Conservation (phyloP, 2,329 filamentous ascomycete genomes). For the Raffaelea arxii region DNA sequence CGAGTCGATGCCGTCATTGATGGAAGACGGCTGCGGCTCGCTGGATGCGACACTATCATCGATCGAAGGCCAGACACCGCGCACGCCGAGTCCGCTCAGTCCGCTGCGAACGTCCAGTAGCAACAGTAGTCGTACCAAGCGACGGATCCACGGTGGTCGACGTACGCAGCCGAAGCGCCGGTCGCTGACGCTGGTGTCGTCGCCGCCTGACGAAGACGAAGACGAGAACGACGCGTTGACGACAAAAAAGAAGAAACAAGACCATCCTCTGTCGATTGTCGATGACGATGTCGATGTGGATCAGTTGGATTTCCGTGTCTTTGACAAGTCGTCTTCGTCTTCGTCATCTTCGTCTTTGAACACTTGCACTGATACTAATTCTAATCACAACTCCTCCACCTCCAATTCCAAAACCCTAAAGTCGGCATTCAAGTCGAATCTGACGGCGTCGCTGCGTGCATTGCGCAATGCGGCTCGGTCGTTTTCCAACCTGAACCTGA, state of each 20-base stretch:
- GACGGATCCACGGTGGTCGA: background rate
- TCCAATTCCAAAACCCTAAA: conserved; percentile 28
- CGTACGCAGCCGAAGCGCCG: conserved; percentile 31
- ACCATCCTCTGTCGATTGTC: conserved; percentile 38
- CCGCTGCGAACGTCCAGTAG: too few relatives aligned
- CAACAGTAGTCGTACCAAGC: background rate
- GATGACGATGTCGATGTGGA: conserved; percentile 30
- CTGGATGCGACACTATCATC: conserved; percentile 39
- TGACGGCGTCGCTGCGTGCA: conserved; percentile 57
- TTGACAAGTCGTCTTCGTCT: conserved; percentile 23
- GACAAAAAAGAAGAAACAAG: conserved; percentile 33
- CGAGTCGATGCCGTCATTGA: conserved; percentile 51
- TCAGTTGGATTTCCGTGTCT: conserved; percentile 37
- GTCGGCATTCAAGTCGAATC: conserved; percentile 57
- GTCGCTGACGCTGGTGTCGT: conserved; percentile 44
- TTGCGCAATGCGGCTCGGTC: conserved; percentile 55
- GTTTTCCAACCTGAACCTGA: conserved; percentile 51
- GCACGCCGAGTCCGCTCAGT: conserved; percentile 21
- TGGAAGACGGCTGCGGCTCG: too few relatives aligned
- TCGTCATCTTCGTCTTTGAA: background rate
- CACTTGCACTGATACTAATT: background rate
- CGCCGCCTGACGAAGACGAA: conserved; percentile 30
- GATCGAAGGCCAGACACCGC: conserved; percentile 38
- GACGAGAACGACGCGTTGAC: too few relatives aligned
- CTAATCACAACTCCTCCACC: background rate